Base-by-base conservation (phyloP, 805 yeast species). In the Hanseniaspora mollemarum region DNA sequence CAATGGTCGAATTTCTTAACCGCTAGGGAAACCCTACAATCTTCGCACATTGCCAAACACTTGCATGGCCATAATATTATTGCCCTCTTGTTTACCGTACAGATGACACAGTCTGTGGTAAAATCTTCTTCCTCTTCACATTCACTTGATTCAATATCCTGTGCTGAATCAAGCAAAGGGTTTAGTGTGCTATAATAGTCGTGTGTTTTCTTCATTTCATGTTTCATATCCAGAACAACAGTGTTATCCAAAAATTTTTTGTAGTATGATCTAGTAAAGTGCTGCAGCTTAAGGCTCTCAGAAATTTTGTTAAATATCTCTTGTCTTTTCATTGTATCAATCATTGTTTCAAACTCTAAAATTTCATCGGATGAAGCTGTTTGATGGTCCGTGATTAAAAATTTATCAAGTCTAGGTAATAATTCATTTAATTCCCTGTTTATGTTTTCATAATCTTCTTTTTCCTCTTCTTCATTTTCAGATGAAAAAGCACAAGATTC, bases 51-150 rank as follows among this genome's bases (percentile, higher is more conserved):
- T 0, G 95, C 87, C 51, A 88, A 76, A 63, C 96, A 88, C 58
- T 78, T 76, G 62, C 96, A 88, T 0, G 96, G 96, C 96, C 96
- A 88, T 2, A 90, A 69, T 8, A 88, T 79, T 38, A 88, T 76
- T 52, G 81, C 83, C 56, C 96, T 71, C 4, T 78, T 75, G 53
- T 81, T 77, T 4, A 73, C 71, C 57, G 83, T 90, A 62, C 96
- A 88, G 2, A 88, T 81, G 6, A 85, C 94, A 65, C 96, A 87
- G 5, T 70, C 68, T 22, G 38, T 29, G 9, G 32, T 18, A 9
- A 33, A 44, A 16, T 42, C 46, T 16, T 29, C 53, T 2, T 39
- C 44, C 18, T 50, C 42, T 10, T 31, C 37, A 18, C 15, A 31
- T 12, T 38, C 38, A 10, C 13, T 2, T 8, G 38, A 38, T n/a